These are phyloP conservation scores for Stagonosporopsis rhizophila DNA, from an alignment of 2,329 filamentous ascomycete genomes.

Conservation along the genomic window DNA sequence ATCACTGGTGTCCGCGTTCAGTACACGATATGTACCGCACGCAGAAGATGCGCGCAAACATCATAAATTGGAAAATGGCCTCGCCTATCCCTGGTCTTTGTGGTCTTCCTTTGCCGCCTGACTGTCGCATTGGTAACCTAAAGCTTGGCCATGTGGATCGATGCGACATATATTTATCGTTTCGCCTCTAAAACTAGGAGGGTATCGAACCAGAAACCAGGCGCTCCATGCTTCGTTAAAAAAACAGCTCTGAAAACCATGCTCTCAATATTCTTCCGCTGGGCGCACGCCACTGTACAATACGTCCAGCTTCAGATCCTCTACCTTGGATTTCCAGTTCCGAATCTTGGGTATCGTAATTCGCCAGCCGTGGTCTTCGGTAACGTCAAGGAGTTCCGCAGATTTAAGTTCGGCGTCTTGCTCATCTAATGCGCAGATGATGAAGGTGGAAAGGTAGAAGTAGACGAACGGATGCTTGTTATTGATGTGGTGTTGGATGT, in stretches of 20 bases:
- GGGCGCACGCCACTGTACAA: slow-evolving; percentile 31
- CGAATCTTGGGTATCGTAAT: slow-evolving; percentile 22
- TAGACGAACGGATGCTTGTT: slow-evolving; percentile 36
- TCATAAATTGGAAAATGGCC: no score
- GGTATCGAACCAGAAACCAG: slow-evolving; percentile 6
- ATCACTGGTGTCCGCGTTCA: no score
- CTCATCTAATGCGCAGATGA: slow-evolving; percentile 31
- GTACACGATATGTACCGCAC: no score
- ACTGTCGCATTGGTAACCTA: no score
- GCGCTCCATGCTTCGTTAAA: slow-evolving; percentile 4
- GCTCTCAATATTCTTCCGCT: slow-evolving; percentile 12
- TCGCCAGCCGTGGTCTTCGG: slow-evolving; percentile 34
- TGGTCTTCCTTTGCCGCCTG: no score
- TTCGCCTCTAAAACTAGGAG: not conserved
- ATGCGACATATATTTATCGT: no score
- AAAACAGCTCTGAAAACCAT: not conserved
- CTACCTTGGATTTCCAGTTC: slow-evolving; percentile 28
- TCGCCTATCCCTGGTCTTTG: no score
- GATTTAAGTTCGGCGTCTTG: slow-evolving; percentile 30
- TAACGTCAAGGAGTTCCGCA: slow-evolving; percentile 26
- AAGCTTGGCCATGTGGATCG: no score
- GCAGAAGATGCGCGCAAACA: no score
- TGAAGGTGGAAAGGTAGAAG: slow-evolving; percentile 39
- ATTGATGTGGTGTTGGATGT: slow-evolving; percentile 39
- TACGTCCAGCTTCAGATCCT: slow-evolving; percentile 29